Conservation (phyloP, 352 stramenopile species). For the Phytopythium litorale region DNA sequence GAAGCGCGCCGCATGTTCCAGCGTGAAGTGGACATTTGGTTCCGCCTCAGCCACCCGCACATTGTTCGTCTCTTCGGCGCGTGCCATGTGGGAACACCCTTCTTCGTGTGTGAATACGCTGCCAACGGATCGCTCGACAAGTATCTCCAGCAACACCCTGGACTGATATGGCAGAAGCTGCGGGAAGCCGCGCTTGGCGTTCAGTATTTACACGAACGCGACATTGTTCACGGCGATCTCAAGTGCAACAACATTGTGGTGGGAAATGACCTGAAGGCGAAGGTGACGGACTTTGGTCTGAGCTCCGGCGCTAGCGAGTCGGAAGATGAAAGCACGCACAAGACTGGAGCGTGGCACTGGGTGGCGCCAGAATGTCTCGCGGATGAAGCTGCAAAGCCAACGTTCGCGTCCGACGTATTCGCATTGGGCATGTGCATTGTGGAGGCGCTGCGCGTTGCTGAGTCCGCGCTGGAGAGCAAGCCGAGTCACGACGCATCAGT, state of each 20-base stretch:
- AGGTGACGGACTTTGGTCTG: not conserved
- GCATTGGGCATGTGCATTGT: slow-evolving; percentile 5
- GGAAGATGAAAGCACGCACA: not conserved
- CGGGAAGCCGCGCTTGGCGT: not conserved
- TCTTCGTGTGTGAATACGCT: slow-evolving; percentile 6
- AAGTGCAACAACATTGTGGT: slow-evolving; percentile 5
- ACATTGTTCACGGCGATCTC: not conserved
- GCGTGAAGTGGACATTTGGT: slow-evolving; percentile 18
- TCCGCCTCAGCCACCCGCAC: slow-evolving; percentile 13
- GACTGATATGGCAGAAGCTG: not conserved
- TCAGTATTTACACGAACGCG: not conserved
- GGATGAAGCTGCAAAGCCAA: not conserved
- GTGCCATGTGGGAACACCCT: slow-evolving; percentile 10
- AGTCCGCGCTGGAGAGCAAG: not conserved
- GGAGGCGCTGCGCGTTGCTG: not conserved
- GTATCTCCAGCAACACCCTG: slow-evolving; percentile 4
- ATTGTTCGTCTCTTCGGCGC: slow-evolving; percentile 16
- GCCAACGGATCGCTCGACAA: slow-evolving; percentile 11
- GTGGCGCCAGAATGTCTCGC: slow-evolving; percentile 3
- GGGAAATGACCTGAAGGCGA: not conserved
- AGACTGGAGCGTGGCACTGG: slow-evolving; percentile 1
- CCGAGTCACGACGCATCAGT: too few relatives aligned
- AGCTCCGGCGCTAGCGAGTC: not conserved
- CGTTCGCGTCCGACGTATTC: not conserved
- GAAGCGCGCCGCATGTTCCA: slow-evolving; percentile 5